These are phyloP conservation scores for Santalum album DNA, from an alignment of 164 flowering plant genomes.

Conservation along the genomic window DNA sequence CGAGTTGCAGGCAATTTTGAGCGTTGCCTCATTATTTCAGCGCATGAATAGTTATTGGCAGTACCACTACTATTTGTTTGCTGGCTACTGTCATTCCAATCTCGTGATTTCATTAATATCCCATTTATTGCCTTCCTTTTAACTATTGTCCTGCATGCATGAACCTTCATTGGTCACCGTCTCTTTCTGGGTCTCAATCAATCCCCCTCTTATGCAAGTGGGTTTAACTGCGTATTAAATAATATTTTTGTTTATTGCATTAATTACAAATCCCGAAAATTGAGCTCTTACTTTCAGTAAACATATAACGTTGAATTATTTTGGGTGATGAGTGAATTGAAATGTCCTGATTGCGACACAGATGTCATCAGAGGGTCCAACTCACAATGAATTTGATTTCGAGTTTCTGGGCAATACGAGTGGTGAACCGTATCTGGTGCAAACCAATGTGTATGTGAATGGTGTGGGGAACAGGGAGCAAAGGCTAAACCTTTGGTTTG, in stretches of 20 bases:
- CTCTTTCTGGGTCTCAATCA: neutral
- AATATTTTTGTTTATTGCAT: too few relatives aligned
- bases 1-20: neutral
- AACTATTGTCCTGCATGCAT: too few relatives aligned
- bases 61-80: too few relatives aligned
- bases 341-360: too few relatives aligned
- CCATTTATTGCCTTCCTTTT: neutral
- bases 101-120: slow-evolving; percentile 5
- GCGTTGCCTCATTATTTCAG: neutral
- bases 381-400: slow-evolving; percentile 87
- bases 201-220: neutral
- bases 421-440: slow-evolving; percentile 83
- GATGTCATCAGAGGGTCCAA: slow-evolving; percentile 96
- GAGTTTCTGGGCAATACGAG: slow-evolving; percentile 92
- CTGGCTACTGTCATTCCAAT: too few relatives aligned
- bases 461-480: slow-evolving; percentile 96
- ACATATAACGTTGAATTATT: too few relatives aligned
- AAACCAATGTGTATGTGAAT: slow-evolving; percentile 81
- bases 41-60: neutral
- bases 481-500: slow-evolving; percentile 80
- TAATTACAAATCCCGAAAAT: too few relatives aligned
- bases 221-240: neutral
- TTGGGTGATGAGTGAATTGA: too few relatives aligned
- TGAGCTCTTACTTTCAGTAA: too few relatives aligned
- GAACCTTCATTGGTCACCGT: neutral